Base-by-base conservation (phyloP, 805 yeast species). In the Monosporozyma unispora region DNA sequence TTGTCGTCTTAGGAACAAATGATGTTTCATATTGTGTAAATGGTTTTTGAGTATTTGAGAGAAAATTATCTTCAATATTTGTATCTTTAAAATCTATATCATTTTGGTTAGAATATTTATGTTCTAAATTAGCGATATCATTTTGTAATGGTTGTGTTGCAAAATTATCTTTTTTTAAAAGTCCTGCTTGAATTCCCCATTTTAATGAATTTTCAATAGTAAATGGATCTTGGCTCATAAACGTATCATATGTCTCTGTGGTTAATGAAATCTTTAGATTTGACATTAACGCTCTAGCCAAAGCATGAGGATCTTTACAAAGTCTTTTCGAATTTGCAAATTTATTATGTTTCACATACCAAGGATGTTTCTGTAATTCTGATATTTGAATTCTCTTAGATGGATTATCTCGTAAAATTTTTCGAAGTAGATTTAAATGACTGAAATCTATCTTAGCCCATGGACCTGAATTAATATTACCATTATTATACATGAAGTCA, bases 361-460 rank as follows among this genome's bases (percentile, higher is more conserved):
- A 83, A 3, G 76, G 76, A 56, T 81, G 84, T 6, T 61, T 57
- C 46, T 71, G 63, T 3, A 81, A 63, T n/a, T 61, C 67, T 0
- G 63, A 64, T 44, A 80, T 50, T 0, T 70, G 54, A 3, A 71
- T 64, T 57, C 89, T 64, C 39, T 69, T 63, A 1, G 51, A 57
- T 1, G 82, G 77, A 28, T 76, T 68, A 0, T 78, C 73, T 49
- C 75, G 77, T 54, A 83, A 56, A 23, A 82, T 65, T 47, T 77
- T 74, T 46, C 82, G 65, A 44, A 83, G 55, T 14, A 83, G 54
- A 12, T 83, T 76, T 28, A 80, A 53, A 2, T 75, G 76, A 8
- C 67, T 68, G 0, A 76, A 64, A 8, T 79, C 75, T 22, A 82
- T 62, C 51, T 67, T 72, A 14, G 70, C 67, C 88, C 89, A 82